Conservation (phyloP, 495 filamentous ascomycete genomes). For the Aeminium ludgeri region DNA sequence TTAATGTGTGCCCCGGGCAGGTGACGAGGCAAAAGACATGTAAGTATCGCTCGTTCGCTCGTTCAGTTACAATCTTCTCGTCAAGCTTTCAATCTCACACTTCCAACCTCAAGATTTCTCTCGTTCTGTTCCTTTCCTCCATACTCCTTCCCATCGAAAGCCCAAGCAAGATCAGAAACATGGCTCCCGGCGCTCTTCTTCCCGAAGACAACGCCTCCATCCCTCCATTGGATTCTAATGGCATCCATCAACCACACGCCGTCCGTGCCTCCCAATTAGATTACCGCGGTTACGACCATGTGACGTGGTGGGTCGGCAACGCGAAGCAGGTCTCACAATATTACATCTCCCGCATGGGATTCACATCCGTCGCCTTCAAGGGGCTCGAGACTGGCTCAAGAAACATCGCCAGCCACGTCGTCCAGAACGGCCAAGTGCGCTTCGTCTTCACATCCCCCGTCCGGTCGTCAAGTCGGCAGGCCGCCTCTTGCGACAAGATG, state of each 20-base stretch:
- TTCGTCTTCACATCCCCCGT: conserved; percentile 78
- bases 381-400: conserved; percentile 77
- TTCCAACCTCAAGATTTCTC: too few relatives aligned
- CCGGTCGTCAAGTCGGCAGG: conserved; percentile 37
- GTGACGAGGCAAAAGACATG: too few relatives aligned
- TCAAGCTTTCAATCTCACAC: too few relatives aligned
- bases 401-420: conserved; percentile 58
- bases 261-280: conserved; percentile 19
- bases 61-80: too few relatives aligned
- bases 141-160: too few relatives aligned
- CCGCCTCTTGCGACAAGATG: conserved; percentile 25
- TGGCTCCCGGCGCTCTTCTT: conserved; percentile 18
- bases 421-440: conserved; percentile 56
- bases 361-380: conserved; percentile 60
- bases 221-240: conserved; percentile 26
- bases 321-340: conserved; percentile 81
- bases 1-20: too few relatives aligned
- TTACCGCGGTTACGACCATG: conserved; percentile 73
- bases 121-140: too few relatives aligned
- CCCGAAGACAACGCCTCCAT: conserved; percentile 29
- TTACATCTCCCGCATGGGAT: conserved; percentile 73
- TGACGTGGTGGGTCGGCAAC: conserved; percentile 90
- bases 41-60: too few relatives aligned
- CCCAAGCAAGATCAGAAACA: too few relatives aligned
- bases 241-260: conserved; percentile 20